Evolutionary conservation across 2,329 filamentous ascomycete species (phyloP).

Genomic region (Diplodia scrobiculata): DNA sequence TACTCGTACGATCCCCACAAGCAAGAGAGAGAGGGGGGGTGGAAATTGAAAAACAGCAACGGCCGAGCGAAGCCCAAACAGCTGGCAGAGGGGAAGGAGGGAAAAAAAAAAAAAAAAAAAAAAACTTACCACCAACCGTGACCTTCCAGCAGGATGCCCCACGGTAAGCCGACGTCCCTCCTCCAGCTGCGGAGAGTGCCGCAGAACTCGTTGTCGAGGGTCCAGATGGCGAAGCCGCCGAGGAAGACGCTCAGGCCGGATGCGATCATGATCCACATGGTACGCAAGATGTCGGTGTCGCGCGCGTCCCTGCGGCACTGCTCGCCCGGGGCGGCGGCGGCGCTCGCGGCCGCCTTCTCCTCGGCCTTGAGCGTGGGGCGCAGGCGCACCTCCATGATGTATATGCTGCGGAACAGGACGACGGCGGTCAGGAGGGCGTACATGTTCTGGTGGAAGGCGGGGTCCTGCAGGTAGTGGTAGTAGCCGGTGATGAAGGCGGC

Average conservation of each 20-base stretch:
- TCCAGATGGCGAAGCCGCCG: constrained; percentile 75
- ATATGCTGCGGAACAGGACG: constrained; percentile 73
- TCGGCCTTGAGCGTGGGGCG: constrained; percentile 56
- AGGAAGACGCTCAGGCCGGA: constrained; percentile 71
- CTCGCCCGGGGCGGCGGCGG: constrained; percentile 34
- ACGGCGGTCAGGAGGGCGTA: constrained; percentile 72
- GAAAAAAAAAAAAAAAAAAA: too few relatives aligned
- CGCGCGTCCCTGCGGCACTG: constrained; percentile 54
- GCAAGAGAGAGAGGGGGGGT: too few relatives aligned
- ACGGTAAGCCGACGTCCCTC: constrained; percentile 70
- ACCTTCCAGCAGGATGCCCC: constrained; percentile 74
- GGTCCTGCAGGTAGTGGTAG: constrained; percentile 81
- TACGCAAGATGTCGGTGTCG: constrained; percentile 60
- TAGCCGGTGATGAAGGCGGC: constrained; percentile 71
- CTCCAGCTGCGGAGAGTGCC: constrained; percentile 65
- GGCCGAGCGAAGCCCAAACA: neutral
- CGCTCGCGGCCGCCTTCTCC: constrained; percentile 43
- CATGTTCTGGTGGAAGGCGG: constrained; percentile 77
- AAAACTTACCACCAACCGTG: constrained; percentile 69
- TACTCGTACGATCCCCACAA: neutral
- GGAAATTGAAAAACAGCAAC: constrained; percentile 1
- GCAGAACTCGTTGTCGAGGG: constrained; percentile 77
- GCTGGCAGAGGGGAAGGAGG: neutral
- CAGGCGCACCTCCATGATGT: constrained; percentile 70
- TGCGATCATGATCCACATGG: constrained; percentile 76